A percentile compares a stretch with the other conserved stretches of the same genome.
phyloP scores from a whole-genome alignment of 108 stramenopile species.

The Pelagomonas calceolata region DNA sequence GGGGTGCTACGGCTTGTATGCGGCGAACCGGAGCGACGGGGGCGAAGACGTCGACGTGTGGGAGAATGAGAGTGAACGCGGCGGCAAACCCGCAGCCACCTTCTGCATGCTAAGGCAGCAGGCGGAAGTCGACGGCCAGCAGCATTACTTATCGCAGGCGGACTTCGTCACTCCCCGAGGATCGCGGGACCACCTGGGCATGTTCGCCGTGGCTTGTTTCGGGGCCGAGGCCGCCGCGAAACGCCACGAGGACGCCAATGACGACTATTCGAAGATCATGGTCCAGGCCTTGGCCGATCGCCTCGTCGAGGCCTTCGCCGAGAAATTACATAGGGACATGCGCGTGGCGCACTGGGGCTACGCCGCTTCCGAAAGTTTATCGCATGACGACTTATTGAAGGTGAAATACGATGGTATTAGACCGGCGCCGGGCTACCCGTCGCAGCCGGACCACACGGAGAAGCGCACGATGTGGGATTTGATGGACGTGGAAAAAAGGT shows the following conservation, averaged over 20 bases:
- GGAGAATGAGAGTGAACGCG: constrained; percentile 64
- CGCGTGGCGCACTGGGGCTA: constrained; percentile 94
- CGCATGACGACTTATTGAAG: constrained; percentile 86
- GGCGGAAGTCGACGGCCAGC: constrained; percentile 91
- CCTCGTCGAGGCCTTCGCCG: constrained; percentile 99
- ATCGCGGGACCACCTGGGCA: constrained; percentile 83
- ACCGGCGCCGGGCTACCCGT: constrained; percentile 98
- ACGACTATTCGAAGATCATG: constrained; percentile 99
- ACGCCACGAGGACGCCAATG: constrained; percentile 78
- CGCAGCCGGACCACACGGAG: constrained; percentile 99
- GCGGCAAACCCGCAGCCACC: constrained; percentile 45
- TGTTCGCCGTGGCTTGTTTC: constrained; percentile 95
- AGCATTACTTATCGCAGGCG: constrained; percentile 83
- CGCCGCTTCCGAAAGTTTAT: constrained; percentile 67
- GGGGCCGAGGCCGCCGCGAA: constrained; percentile 82
- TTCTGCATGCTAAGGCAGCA: constrained; percentile 99
- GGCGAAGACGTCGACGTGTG: constrained; percentile 95
- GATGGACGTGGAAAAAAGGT: constrained; percentile 77
- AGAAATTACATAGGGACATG: constrained; percentile 89
- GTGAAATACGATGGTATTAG: constrained; percentile 98
- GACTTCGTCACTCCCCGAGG: constrained; percentile 98
- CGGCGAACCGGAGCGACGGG: constrained; percentile 81
- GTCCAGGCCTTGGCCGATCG: constrained; percentile 94
- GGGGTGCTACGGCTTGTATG: constrained; percentile 87
- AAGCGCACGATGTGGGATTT: constrained; percentile 94